Base-by-base conservation (phyloP, 176 grass and related monocot genomes). In the Oropetium thomaeum region DNA sequence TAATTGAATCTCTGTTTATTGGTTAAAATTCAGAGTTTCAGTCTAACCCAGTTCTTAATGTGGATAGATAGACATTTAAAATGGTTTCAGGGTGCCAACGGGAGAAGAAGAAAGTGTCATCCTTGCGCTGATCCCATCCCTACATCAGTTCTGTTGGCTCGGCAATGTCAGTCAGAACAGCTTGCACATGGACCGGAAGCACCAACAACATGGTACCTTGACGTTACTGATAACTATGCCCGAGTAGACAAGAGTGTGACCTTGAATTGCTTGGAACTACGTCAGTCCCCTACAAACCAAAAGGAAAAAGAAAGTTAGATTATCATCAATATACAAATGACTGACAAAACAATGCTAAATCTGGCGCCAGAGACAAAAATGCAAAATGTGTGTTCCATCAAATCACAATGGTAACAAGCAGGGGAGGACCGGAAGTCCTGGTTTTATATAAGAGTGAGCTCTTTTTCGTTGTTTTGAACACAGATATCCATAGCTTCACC, bases 241-340 rank as follows among this genome's bases (percentile, higher is more conserved):
- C 2, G 91, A 99, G 87, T n/a, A 99, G 81, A 52, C 96, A 99
- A 48, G 96, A 84, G 75, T 99, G 96, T 0, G 96, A 99, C 47
- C 96, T 94, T 63, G 96, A 92, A 72, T 99, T 99, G 84, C 81
- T 99, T 75, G 87, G 89, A 58, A 99, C 82, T 12, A 81, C 82
- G 31, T 99, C 96, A 76, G 96, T 95, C 66, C 96, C 96, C 96
- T 99, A 60, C 15, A 70, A 61, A 83, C 22, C 12, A 53, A 38
- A 66, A 72, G 23, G 17, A 5, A 14, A 67, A n/a, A 55, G 10
- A 44, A 26, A 11, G 7, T 39, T 16, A 62, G 38, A 65, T 31
- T 63, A 29, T 39, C 0, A n/a, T n/a, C n/a, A n/a, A n/a, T n/a
- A 8, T 63, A 71, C 0, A 7, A 27, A 23, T 28, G 40, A 27